Percentiles rank a stretch among this genome's conserved stretches.
phyloP scores from a whole-genome alignment of 441 rosid genomes.

The Erodium texanum region DNA sequence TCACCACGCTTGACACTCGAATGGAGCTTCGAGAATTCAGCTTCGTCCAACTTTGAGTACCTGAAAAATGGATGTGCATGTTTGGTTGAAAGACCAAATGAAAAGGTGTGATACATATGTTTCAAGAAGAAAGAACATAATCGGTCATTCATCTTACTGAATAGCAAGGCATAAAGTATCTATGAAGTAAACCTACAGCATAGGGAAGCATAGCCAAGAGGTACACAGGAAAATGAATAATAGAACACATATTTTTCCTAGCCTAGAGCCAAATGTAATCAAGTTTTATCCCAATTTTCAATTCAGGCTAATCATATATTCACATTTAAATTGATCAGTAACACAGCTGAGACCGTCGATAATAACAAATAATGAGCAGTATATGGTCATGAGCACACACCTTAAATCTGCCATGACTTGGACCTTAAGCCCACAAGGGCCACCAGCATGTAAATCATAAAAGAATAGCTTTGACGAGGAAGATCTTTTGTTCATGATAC shows the following conservation, averaged over 20 bases:
- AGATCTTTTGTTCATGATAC: slow-evolving; percentile 76
- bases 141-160: not conserved
- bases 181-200: not conserved
- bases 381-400: not conserved
- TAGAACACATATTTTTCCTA: too few species aligned
- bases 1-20: slow-evolving; percentile 73
- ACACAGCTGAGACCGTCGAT: too few species aligned
- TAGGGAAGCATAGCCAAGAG: too few species aligned
- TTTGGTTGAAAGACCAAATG: not conserved
- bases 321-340: too few species aligned
- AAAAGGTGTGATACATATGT: not conserved
- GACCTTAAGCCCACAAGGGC: slow-evolving; percentile 37
- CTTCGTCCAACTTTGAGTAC: slow-evolving; percentile 24
- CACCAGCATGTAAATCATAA: slow-evolving; percentile 58
- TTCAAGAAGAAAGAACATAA: not conserved
- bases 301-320: too few species aligned
- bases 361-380: too few species aligned
- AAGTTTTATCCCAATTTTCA: too few species aligned
- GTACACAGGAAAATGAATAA: too few species aligned
- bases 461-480: slow-evolving; percentile 74
- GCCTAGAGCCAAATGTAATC: too few species aligned
- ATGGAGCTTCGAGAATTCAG: slow-evolving; percentile 53
- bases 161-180: not conserved
- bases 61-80: not conserved
- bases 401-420: slow-evolving; percentile 31